These are phyloP conservation scores for Fusarium sp. DNA, from an alignment of 2,329 filamentous ascomycete genomes.

Conservation along the genomic window DNA sequence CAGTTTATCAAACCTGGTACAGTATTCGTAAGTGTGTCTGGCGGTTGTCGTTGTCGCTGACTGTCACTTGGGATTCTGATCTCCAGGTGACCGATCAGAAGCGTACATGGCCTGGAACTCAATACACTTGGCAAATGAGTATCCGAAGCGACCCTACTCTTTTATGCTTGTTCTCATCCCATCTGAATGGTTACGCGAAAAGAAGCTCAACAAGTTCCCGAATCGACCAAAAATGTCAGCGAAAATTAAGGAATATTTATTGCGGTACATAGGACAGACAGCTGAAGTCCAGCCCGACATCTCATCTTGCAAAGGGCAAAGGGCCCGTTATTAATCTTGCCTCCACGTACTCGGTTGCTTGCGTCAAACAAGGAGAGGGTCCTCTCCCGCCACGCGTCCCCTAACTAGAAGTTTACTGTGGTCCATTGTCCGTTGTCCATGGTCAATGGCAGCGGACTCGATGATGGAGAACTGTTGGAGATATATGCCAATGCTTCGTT, in stretches of 20 bases:
- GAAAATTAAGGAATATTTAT: too few relatives aligned
- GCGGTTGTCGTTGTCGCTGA: conserved; percentile 6
- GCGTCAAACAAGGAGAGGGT: conserved; percentile 17
- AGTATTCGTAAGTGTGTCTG: conserved; percentile 34
- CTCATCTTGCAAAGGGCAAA: conserved; percentile 15
- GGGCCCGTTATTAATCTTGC: conserved; percentile 22
- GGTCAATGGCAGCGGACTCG: conserved; percentile 13
- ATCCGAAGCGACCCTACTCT: conserved; percentile 32
- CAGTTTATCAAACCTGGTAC: background rate
- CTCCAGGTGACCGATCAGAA: conserved; percentile 5
- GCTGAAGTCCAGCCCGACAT: conserved; percentile 1
- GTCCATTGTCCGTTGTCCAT: conserved; percentile 8
- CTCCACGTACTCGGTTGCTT: background rate
- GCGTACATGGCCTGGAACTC: conserved; percentile 20
- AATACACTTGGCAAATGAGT: conserved; percentile 38
- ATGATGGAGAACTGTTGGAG: conserved; percentile 27
- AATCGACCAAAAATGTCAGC: background rate
- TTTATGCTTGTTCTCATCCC: conserved; percentile 26
- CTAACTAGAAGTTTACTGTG: conserved; percentile 30
- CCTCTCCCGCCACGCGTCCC: conserved; percentile 48
- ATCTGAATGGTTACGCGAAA: conserved; percentile 27
- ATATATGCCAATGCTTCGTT: conserved; percentile 22
- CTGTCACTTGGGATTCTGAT: conserved; percentile 6
- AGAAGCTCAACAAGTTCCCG: background rate
- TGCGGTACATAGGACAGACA: too few relatives aligned